phyloP scores from a whole-genome alignment of 2,329 filamentous ascomycete species.

The Sporothrix schenckii region DNA sequence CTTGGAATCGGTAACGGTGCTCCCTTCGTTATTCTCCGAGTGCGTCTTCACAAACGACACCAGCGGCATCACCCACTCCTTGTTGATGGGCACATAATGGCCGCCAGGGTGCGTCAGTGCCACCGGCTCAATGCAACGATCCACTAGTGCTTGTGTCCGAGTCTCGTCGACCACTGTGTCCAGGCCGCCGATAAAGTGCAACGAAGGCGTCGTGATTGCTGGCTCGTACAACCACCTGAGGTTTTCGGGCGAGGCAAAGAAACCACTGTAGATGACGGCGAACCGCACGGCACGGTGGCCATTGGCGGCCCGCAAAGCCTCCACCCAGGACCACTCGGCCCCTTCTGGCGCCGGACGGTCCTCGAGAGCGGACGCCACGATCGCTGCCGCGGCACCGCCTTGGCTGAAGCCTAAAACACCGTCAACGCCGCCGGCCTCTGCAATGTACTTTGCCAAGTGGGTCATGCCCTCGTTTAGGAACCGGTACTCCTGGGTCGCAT shows the following conservation, averaged over 20 bases:
- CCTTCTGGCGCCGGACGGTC: slow-evolving; percentile 36
- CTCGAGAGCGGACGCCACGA: slow-evolving; percentile 75
- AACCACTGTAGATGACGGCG: slow-evolving; percentile 76
- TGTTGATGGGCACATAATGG: slow-evolving; percentile 83
- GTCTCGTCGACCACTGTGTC: slow-evolving; percentile 87
- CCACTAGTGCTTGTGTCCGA: slow-evolving; percentile 67
- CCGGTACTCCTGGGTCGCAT: slow-evolving; percentile 65
- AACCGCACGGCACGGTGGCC: slow-evolving; percentile 61
- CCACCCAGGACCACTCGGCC: slow-evolving; percentile 48
- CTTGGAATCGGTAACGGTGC: not conserved
- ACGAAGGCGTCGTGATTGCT: slow-evolving; percentile 71
- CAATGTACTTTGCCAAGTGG: slow-evolving; percentile 63
- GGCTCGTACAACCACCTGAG: slow-evolving; percentile 75
- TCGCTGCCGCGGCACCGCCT: slow-evolving; percentile 70
- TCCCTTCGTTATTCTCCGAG: slow-evolving; percentile 28
- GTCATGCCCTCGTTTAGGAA: slow-evolving; percentile 70
- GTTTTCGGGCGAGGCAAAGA: slow-evolving; percentile 63
- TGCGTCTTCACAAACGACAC: slow-evolving; percentile 46
- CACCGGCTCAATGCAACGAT: slow-evolving; percentile 61
- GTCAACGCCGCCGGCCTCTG: slow-evolving; percentile 68
- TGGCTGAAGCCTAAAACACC: slow-evolving; percentile 83
- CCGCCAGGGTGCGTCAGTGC: slow-evolving; percentile 79
- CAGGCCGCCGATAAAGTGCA: slow-evolving; percentile 81
- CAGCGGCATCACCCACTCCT: slow-evolving; percentile 77
- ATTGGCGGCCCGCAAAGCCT: slow-evolving; percentile 55